These are phyloP conservation scores for Ogataea pini DNA, from an alignment of 805 yeast species.

Conservation along the genomic window DNA sequence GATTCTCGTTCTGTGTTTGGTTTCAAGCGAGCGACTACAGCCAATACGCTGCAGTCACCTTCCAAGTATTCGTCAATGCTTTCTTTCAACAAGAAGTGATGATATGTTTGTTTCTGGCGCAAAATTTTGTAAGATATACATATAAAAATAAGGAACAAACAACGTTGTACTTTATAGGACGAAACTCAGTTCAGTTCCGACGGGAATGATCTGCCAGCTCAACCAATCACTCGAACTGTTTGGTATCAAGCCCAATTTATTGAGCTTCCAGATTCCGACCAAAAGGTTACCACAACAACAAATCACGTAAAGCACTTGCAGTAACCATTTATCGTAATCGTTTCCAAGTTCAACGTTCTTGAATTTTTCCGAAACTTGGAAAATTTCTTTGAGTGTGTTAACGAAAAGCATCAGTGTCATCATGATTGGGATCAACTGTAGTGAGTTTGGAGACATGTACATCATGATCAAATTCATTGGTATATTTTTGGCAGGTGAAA, in stretches of 20 bases:
- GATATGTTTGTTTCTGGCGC: neutral
- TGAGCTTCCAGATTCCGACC: constrained; percentile 83
- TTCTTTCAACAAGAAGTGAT: constrained; percentile 20
- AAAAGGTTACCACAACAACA: constrained; percentile 58
- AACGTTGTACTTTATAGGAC: constrained; percentile 9
- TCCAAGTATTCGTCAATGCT: constrained; percentile 25
- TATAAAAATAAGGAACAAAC: neutral
- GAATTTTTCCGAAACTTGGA: constrained; percentile 58
- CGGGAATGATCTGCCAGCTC: constrained; percentile 65
- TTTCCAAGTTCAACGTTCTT: constrained; percentile 26
- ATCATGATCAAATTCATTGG: constrained; percentile 91
- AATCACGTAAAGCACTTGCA: constrained; percentile 30
- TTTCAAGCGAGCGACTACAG: constrained; percentile 25
- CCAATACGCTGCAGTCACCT: constrained; percentile 18
- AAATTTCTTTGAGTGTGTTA: constrained; percentile 73
- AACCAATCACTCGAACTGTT: constrained; percentile 89
- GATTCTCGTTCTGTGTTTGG: constrained; percentile 30
- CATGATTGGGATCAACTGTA: constrained; percentile 88
- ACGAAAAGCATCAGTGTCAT: constrained; percentile 84
- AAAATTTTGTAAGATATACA: constrained; percentile 1
- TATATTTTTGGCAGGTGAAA: constrained; percentile 76
- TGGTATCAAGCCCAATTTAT: constrained; percentile 88
- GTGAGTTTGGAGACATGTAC: constrained; percentile 87
- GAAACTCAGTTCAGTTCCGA: constrained; percentile 33
- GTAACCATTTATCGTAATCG: constrained; percentile 23